Conservation (phyloP, 176 grass and related monocot species). For the Oryza officinalis region DNA sequence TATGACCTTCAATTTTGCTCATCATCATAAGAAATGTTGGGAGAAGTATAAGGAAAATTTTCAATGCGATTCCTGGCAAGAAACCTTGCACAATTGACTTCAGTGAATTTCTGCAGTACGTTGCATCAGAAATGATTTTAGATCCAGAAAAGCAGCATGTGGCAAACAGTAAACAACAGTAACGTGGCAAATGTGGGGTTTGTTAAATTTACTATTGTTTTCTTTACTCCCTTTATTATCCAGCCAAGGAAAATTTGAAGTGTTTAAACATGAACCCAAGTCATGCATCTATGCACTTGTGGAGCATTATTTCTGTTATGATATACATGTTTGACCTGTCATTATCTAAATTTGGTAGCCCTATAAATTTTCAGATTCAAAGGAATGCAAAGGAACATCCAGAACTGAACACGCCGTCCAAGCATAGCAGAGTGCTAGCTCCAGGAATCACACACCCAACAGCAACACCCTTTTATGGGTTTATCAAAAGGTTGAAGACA, state of each 20-base stretch:
- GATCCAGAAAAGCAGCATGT: slow-evolving; percentile 23
- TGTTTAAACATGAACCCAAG: background rate
- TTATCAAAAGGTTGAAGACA: background rate
- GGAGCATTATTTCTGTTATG: background rate
- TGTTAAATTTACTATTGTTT: background rate
- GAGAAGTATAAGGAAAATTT: slow-evolving; percentile 85
- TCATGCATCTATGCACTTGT: background rate
- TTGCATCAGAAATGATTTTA: slow-evolving; percentile 28
- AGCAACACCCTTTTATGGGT: background rate
- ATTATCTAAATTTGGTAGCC: background rate
- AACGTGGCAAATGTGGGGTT: background rate
- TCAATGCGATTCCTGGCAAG: slow-evolving; percentile 84
- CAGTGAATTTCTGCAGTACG: slow-evolving; percentile 70
- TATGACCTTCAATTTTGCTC: slow-evolving; percentile 89
- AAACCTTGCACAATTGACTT: slow-evolving; percentile 91
- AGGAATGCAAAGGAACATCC: background rate
- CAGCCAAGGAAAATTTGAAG: slow-evolving; percentile 2
- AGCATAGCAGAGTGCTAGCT: background rate
- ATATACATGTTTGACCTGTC: background rate
- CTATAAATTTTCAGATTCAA: background rate
- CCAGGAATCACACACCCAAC: background rate
- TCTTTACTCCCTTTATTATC: background rate
- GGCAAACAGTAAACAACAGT: background rate
- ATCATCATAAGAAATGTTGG: slow-evolving; percentile 92
- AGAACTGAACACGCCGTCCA: background rate